Evolutionary conservation across 257 asterid species (phyloP).

Genomic region (Gentiana dahurica): DNA sequence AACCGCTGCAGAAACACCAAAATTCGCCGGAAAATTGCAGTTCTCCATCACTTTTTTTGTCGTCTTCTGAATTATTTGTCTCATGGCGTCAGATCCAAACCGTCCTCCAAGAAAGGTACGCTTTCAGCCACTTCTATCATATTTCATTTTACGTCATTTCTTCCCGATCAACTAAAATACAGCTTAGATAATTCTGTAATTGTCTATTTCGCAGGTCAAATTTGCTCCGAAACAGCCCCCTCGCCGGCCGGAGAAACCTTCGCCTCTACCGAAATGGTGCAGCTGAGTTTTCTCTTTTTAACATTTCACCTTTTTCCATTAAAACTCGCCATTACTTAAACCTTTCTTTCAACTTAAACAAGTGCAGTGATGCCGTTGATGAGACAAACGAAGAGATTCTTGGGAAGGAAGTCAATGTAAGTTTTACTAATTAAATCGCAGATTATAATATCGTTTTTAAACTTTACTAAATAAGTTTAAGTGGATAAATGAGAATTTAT

Average conservation of each 20-base stretch:
- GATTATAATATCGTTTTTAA: too few species aligned
- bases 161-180: background rate
- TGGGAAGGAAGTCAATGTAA: conserved; percentile 32
- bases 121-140: background rate
- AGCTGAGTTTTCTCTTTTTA: background rate
- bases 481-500: too few species aligned
- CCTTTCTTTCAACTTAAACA: background rate
- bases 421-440: background rate
- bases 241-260: conserved; percentile 16
- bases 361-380: conserved; percentile 28
- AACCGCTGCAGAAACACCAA: too few species aligned
- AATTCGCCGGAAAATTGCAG: too few species aligned
- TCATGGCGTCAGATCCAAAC: conserved; percentile 51
- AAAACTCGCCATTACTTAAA: background rate
- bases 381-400: conserved; percentile 19
- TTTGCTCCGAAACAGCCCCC: conserved; percentile 49
- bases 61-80: background rate
- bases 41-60: too few species aligned
- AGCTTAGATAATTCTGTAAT: too few species aligned
- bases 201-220: conserved; percentile 25
- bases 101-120: conserved; percentile 46
- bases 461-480: too few species aligned
- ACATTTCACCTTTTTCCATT: background rate
- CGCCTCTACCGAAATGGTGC: conserved; percentile 3
- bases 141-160: background rate